Evolutionary conservation across 164 flowering plant genomes (phyloP), one percentile per base, ranked within the genome.

Genomic region (Macadamia tetraphylla): DNA sequence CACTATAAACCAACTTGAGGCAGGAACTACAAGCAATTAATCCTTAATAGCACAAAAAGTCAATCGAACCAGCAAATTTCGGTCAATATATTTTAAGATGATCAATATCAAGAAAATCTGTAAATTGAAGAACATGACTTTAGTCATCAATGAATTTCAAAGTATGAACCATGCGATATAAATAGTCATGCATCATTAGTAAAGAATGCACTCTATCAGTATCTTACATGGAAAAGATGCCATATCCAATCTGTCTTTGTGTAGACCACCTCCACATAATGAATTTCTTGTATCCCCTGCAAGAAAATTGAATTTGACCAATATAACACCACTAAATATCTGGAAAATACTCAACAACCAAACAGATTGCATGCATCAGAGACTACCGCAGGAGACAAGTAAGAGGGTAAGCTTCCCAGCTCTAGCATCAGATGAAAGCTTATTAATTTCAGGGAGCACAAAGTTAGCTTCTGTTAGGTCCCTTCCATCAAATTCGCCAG

Each of bases 321-420:
- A 57, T 60, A 49, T 3, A 5, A 56, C 23, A 60, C n/a, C 31
- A 57, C 57, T n/a, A 67, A 56, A 53, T 51, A 12, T 18, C 71
- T 1, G 6, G 12, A 13, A 63, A 43, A 58, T 17, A 23, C 31
- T 48, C 5, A 35, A 1, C 35, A 72, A 65, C 44, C 53, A 73
- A 31, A 61, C 0, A 67, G 14, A 64, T 23, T 17, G 31, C 14
- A 67, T 17, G 31, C 14, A 67, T 23, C 56, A 67, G 60, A 69
- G 52, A 56, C 72, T 85, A 91, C 97, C 97, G 76, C 77, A 80
- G 81, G 83, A 86, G 71, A 91, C 77, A 77, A 89, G 74, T 77
- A 89, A 73, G 72, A 91, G 77, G 55, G 75, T 62, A 63, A 89
- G 83, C 70, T 86, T 81, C 10, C 86, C 81, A 61, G 82, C 80